A percentile compares a stretch with the other conserved stretches of the same genome.
Evolutionary conservation across 805 yeast genomes (phyloP).

Genomic region (Candida pseudofarinosa): DNA sequence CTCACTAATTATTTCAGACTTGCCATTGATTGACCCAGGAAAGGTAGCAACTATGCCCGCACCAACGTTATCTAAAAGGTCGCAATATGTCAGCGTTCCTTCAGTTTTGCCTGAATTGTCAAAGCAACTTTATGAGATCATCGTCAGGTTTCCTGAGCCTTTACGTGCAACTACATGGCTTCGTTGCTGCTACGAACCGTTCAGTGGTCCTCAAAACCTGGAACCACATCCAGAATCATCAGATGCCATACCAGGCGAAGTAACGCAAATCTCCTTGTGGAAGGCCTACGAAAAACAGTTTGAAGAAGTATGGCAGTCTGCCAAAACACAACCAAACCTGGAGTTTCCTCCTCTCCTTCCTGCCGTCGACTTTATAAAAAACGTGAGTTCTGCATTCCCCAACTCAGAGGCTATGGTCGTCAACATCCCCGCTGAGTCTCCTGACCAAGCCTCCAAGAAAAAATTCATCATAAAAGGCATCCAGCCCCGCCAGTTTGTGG

Average conservation of each 20-base stretch:
- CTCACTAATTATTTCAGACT: constrained; percentile 40
- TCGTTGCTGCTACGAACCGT: constrained; percentile 82
- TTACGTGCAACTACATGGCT: constrained; percentile 92
- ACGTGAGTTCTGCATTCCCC: constrained; percentile 85
- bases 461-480: constrained; percentile 92
- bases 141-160: constrained; percentile 74
- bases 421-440: constrained; percentile 47
- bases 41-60: constrained; percentile 18
- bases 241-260: constrained; percentile 56
- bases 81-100: constrained; percentile 49
- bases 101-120: constrained; percentile 59
- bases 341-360: constrained; percentile 55
- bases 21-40: constrained; percentile 29
- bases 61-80: constrained; percentile 46
- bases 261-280: constrained; percentile 94
- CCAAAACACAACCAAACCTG: constrained; percentile 32
- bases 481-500: constrained; percentile 71
- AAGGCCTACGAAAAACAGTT: constrained; percentile 89
- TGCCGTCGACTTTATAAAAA: constrained; percentile 95
- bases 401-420: constrained; percentile 92
- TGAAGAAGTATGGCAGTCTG: constrained; percentile 52
- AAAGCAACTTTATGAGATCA: constrained; percentile 50
- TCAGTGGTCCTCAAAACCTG: constrained; percentile 15
- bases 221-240: constrained; percentile 8
- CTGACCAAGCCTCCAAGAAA: constrained; percentile 47